phyloP scores from a whole-genome alignment of 805 yeast genomes.

The Peterozyma toletana region DNA sequence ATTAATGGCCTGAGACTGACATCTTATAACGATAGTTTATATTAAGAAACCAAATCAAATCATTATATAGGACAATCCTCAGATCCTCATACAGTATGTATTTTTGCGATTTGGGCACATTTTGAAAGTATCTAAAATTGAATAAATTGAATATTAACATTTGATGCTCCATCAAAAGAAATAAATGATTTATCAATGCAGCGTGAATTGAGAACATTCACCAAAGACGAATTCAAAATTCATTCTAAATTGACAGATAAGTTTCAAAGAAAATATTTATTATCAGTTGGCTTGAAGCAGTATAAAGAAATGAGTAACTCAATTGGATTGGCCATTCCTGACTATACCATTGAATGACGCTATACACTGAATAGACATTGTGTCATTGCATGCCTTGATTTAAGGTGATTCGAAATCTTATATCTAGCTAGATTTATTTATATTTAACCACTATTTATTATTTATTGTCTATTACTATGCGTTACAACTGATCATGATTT shows the following conservation, averaged over 20 bases:
- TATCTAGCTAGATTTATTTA: too few relatives aligned
- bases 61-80: slow-evolving; percentile 23
- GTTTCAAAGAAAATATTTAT: slow-evolving; percentile 18
- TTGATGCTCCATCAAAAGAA: slow-evolving; percentile 7
- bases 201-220: slow-evolving; percentile 17
- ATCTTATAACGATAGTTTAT: slow-evolving; percentile 16
- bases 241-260: slow-evolving; percentile 16
- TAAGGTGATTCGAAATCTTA: too few relatives aligned
- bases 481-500: too few relatives aligned
- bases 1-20: too few relatives aligned
- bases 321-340: slow-evolving; percentile 1
- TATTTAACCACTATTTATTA: too few relatives aligned
- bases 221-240: slow-evolving; percentile 23
- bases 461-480: too few relatives aligned
- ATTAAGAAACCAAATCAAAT: slow-evolving; percentile 17
- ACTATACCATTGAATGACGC: too few relatives aligned
- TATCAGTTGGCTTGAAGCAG: slow-evolving; percentile 24
- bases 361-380: too few relatives aligned
- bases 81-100: slow-evolving; percentile 19
- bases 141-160: slow-evolving; percentile 1
- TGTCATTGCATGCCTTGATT: too few relatives aligned
- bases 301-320: slow-evolving; percentile 17
- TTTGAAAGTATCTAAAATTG: neutral
- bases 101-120: neutral
- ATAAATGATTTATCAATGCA: slow-evolving; percentile 15